Conservation (phyloP, 257 asterid genomes). For the Prunella vulgaris region DNA sequence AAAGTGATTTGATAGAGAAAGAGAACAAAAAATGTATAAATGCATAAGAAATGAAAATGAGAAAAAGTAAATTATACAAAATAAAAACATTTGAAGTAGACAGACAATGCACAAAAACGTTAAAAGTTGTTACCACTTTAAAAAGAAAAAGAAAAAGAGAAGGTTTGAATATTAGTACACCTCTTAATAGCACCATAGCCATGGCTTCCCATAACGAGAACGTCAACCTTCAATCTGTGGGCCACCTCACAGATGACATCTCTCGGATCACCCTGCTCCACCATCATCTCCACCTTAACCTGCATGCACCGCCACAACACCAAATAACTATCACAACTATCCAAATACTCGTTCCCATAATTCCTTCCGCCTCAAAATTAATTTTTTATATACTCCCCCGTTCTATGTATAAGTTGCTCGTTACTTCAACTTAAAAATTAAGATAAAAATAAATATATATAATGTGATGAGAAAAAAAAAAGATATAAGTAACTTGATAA, state of each 20-base stretch:
- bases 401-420: too few species aligned
- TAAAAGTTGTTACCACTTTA: background rate
- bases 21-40: too few species aligned
- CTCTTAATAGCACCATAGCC: conserved; percentile 68
- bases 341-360: background rate
- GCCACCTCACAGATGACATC: conserved; percentile 67
- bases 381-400: too few species aligned
- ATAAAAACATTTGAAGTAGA: too few species aligned
- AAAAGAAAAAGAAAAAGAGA: background rate
- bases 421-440: too few species aligned
- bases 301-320: conserved; percentile 23
- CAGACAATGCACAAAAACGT: too few species aligned
- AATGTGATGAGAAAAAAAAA: too few species aligned
- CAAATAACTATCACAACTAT: background rate
- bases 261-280: conserved; percentile 71
- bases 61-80: background rate
- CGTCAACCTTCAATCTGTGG: conserved; percentile 49
- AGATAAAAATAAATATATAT: too few species aligned
- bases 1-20: too few species aligned
- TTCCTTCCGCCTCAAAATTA: too few species aligned
- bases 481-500: too few species aligned
- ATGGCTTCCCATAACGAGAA: conserved; percentile 65
- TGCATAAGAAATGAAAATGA: background rate
- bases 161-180: conserved; percentile 25
- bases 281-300: conserved; percentile 61